Conservation (phyloP, 805 yeast genomes). For the Myxozyma kluyveri region DNA sequence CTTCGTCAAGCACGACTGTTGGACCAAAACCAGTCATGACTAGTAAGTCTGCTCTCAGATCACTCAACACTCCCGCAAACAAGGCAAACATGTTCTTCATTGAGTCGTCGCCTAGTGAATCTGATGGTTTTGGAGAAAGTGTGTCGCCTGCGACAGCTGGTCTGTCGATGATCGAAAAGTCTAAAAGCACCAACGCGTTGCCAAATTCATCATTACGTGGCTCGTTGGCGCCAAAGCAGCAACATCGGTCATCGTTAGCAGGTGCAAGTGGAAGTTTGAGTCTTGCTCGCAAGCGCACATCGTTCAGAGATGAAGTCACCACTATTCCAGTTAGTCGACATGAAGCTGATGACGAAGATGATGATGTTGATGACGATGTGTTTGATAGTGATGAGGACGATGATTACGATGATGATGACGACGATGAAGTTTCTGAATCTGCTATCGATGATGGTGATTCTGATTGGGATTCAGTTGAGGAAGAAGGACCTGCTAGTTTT, state of each 20-base stretch:
- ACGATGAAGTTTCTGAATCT: slow-evolving; percentile 24
- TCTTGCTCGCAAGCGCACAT: slow-evolving; percentile 20
- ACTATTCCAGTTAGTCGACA: slow-evolving; percentile 18
- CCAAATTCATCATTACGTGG: not conserved
- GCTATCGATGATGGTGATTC: slow-evolving; percentile 37
- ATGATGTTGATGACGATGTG: slow-evolving; percentile 12
- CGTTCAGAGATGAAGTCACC: slow-evolving; percentile 22
- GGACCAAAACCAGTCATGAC: slow-evolving; percentile 2
- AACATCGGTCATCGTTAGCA: not conserved
- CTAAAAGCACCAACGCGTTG: not conserved
- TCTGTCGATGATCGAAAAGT: not conserved
- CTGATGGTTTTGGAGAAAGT: slow-evolving; percentile 34
- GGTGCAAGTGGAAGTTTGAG: not conserved
- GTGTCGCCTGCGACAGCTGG: slow-evolving; percentile 22
- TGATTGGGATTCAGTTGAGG: slow-evolving; percentile 43
- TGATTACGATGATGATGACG: slow-evolving; percentile 21
- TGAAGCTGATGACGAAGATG: slow-evolving; percentile 6
- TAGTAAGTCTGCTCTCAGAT: not conserved
- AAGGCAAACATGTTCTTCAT: slow-evolving; percentile 41
- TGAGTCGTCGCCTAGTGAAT: slow-evolving; percentile 41
- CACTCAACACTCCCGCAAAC: not conserved
- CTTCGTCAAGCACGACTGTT: slow-evolving; percentile 3
- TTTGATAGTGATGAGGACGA: slow-evolving; percentile 18
- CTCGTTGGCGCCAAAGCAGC: slow-evolving; percentile 1
- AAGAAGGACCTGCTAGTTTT: slow-evolving; percentile 34